Conservation (phyloP, 805 yeast species). For the Starmerella vitae region DNA sequence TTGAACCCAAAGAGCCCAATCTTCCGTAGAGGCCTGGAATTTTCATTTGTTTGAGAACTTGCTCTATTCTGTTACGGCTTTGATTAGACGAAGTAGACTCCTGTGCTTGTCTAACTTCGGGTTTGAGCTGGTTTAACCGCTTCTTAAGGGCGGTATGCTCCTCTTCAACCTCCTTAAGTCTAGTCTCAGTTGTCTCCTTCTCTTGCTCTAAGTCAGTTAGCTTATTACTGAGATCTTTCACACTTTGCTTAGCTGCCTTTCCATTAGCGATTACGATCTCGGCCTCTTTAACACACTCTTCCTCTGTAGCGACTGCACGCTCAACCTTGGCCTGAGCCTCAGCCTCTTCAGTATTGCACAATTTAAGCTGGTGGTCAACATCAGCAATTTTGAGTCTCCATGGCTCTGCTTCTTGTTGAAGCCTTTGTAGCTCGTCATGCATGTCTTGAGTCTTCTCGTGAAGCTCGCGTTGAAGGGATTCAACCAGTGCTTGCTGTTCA, state of each 20-base stretch:
- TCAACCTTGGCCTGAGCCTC: slow-evolving; percentile 55
- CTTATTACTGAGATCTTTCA: slow-evolving; percentile 27
- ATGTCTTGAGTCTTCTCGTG: slow-evolving; percentile 61
- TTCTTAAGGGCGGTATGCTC: slow-evolving; percentile 36
- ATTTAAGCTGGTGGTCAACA: slow-evolving; percentile 34
- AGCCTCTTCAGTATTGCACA: slow-evolving; percentile 48
- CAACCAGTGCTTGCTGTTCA: slow-evolving; percentile 42
- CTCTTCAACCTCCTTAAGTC: slow-evolving; percentile 26
- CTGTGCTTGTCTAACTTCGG: slow-evolving; percentile 42
- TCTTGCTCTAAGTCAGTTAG: slow-evolving; percentile 10
- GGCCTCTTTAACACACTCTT: slow-evolving; percentile 30
- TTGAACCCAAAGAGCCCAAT: slow-evolving; percentile 82
- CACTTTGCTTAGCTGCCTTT: slow-evolving; percentile 27
- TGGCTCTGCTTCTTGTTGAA: slow-evolving; percentile 64
- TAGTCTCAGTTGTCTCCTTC: slow-evolving; percentile 31
- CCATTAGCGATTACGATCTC: slow-evolving; percentile 27
- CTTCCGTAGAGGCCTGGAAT: slow-evolving; percentile 79
- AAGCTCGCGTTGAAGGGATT: slow-evolving; percentile 48
- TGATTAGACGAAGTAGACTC: slow-evolving; percentile 43
- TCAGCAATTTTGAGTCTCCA: slow-evolving; percentile 55
- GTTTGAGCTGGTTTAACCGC: slow-evolving; percentile 31
- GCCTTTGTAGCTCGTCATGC: slow-evolving; percentile 47
- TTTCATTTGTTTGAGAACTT: slow-evolving; percentile 53
- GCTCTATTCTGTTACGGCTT: slow-evolving; percentile 59
- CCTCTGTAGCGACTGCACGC: slow-evolving; percentile 40